Evolutionary conservation across 768 basidiomycete genomes (phyloP).

Genomic region (Trametes cingulata): DNA sequence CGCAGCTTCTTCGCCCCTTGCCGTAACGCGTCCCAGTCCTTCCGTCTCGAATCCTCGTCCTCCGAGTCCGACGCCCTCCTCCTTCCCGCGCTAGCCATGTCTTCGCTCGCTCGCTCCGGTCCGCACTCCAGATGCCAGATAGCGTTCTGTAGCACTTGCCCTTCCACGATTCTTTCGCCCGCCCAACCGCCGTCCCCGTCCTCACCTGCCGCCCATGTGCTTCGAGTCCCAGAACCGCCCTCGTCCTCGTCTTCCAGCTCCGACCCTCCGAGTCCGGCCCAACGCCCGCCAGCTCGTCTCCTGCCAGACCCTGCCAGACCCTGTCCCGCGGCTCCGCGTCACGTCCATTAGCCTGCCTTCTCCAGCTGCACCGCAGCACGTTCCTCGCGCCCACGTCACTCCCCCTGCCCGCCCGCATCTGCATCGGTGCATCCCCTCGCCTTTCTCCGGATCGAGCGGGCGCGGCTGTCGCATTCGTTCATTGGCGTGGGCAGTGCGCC

Average conservation of each 20-base stretch:
- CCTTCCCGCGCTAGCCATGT: background rate
- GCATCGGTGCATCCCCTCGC: background rate
- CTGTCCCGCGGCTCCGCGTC: slow-evolving; percentile 1
- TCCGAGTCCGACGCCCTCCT: background rate
- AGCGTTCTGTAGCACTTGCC: slow-evolving; percentile 7
- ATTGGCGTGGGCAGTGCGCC: too few species aligned
- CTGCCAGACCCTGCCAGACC: background rate
- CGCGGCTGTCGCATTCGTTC: background rate
- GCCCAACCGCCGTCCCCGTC: background rate
- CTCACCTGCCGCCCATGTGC: background rate
- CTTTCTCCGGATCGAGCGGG: background rate
- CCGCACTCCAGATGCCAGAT: slow-evolving; percentile 13
- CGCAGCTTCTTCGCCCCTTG: slow-evolving; percentile 5
- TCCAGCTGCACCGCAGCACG: background rate
- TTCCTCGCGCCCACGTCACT: slow-evolving; percentile 1
- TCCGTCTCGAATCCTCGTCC: too few species aligned
- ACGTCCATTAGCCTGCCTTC: background rate
- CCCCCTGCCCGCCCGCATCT: background rate
- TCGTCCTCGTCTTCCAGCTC: background rate
- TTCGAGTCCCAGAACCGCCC: background rate
- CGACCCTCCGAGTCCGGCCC: background rate
- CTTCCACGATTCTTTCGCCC: slow-evolving; percentile 2
- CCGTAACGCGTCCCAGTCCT: slow-evolving; percentile 1
- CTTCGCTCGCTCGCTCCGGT: slow-evolving; percentile 9
- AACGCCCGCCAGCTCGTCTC: background rate